Base-by-base conservation (phyloP, 2,329 filamentous ascomycete species). In the Elsinoe arachidis region DNA sequence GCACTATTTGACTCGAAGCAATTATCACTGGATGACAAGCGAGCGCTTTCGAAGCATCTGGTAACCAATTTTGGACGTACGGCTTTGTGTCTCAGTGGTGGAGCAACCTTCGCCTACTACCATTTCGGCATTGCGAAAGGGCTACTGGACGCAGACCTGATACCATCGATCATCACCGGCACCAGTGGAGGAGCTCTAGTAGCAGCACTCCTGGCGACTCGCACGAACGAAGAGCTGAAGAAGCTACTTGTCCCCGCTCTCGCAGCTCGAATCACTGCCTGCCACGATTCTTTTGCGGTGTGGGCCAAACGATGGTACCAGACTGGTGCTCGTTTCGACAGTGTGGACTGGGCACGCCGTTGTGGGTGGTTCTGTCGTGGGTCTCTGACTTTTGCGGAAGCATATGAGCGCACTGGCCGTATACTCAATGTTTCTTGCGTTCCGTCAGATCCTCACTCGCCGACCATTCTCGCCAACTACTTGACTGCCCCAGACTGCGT, bases 351-450 rank as follows among this genome's bases (percentile, higher is more conserved):
- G 92, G 92, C 92, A 0, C 79, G 79, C 59, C 82, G 86, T 62
- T 89, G 86, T 67, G 83, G 84, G 60, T 99, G 93, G 93, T 97
- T 93, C 77, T 88, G 88, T 41, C 81, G 84, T 63, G 93, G 93
- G 33, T 95, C 88, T 41, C 87, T 92, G 77, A 99, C 93, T 0
- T 99, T 99, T 70, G 84, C 85, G 57, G 93, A 99, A 74, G 93
- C 93, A 2, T 97, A 95, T 70, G 85, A 95, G 71, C 83, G 91
- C 49, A 97, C 93, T 0, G 93, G 93, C 0, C 86, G 93, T 17
- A 93, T 97, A 61, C 79, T 99, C 53, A 99, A 99, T 71, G 90
- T 99, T 9, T 90, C 89, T 5, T 99, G 93, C 70, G 90, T 99
- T 1, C 93, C 93, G 0, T 91, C 92, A 0, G 93, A 99, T 69